A percentile compares a stretch with the other conserved stretches of the same genome.
These are phyloP conservation scores for Stemphylium vesicarium DNA, from an alignment of 2,329 filamentous ascomycete genomes.

Conservation along the genomic window DNA sequence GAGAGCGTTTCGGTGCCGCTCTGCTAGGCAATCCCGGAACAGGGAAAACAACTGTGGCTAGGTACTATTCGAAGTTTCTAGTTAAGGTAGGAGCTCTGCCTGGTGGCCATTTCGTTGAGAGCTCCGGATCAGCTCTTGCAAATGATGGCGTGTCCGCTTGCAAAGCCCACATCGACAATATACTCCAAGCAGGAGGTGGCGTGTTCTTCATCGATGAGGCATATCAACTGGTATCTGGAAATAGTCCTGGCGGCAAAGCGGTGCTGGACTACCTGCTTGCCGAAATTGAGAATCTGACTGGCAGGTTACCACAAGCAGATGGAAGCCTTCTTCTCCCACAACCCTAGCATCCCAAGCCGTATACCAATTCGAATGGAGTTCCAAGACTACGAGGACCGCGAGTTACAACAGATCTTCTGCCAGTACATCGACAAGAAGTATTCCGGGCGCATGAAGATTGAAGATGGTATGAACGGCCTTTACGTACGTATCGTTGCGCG, in stretches of 20 bases:
- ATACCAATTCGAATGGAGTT: conserved; percentile 72
- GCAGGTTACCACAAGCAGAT: conserved; percentile 77
- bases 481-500: conserved; percentile 69
- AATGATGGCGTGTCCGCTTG: conserved; percentile 65
- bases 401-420: conserved; percentile 68
- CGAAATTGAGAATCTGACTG: conserved; percentile 73
- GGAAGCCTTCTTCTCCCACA: conserved; percentile 78
- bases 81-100: conserved; percentile 66
- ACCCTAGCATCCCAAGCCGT: conserved; percentile 72
- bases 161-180: conserved; percentile 62
- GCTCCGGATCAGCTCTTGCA: conserved; percentile 71
- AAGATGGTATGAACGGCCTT: conserved; percentile 64
- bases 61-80: conserved; percentile 71
- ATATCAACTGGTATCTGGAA: conserved; percentile 71
- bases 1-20: conserved; percentile 66
- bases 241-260: conserved; percentile 62
- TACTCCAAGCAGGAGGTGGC: conserved; percentile 68
- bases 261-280: conserved; percentile 75
- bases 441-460: conserved; percentile 44
- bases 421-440: conserved; percentile 57
- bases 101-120: conserved; percentile 67
- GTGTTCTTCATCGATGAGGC: conserved; percentile 80
- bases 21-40: conserved; percentile 79
- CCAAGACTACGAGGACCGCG: conserved; percentile 69
- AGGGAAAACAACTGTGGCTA: conserved; percentile 79